A percentile compares a stretch with the other conserved stretches of the same genome.
phyloP scores from a whole-genome alignment of 352 stramenopile species.

The Phytophthora cactorum region DNA sequence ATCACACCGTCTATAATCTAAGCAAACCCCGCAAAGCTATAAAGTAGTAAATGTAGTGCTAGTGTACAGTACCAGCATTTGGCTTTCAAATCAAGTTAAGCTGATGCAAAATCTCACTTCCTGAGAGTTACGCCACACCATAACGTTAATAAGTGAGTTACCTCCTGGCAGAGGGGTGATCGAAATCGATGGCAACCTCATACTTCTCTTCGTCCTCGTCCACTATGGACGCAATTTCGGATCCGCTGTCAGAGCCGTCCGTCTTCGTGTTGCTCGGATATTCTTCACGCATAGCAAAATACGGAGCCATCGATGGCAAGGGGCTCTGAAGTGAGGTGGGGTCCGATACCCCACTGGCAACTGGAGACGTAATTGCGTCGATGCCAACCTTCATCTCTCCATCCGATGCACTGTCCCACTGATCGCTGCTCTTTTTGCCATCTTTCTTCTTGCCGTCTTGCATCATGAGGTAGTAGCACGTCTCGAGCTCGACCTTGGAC shows the following conservation, averaged over 20 bases:
- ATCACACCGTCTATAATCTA: neutral
- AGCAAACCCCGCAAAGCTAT: neutral
- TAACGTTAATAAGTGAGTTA: slow-evolving; percentile 29
- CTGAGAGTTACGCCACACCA: slow-evolving; percentile 19
- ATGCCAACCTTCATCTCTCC: slow-evolving; percentile 18
- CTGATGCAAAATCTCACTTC: slow-evolving; percentile 22
- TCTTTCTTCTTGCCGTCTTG: slow-evolving; percentile 35
- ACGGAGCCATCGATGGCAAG: slow-evolving; percentile 12
- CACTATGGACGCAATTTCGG: slow-evolving; percentile 19
- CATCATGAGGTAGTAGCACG: slow-evolving; percentile 46
- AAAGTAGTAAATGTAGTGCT: neutral
- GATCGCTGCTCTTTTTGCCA: slow-evolving; percentile 18
- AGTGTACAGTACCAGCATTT: slow-evolving; percentile 1
- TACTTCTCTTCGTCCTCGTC: slow-evolving; percentile 28
- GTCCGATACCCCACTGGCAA: slow-evolving; percentile 17
- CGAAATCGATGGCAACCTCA: slow-evolving; percentile 28
- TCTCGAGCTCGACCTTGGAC: slow-evolving; percentile 43
- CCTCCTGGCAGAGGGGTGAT: slow-evolving; percentile 15
- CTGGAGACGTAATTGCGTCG: slow-evolving; percentile 19
- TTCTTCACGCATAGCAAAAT: slow-evolving; percentile 36
- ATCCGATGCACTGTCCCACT: slow-evolving; percentile 21
- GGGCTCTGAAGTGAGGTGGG: slow-evolving; percentile 16
- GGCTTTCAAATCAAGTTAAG: slow-evolving; percentile 28
- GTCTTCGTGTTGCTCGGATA: slow-evolving; percentile 38
- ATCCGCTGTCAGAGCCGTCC: slow-evolving; percentile 19